Conservation (phyloP, 148 eudicot species). For the Salicornia ramosissima region DNA sequence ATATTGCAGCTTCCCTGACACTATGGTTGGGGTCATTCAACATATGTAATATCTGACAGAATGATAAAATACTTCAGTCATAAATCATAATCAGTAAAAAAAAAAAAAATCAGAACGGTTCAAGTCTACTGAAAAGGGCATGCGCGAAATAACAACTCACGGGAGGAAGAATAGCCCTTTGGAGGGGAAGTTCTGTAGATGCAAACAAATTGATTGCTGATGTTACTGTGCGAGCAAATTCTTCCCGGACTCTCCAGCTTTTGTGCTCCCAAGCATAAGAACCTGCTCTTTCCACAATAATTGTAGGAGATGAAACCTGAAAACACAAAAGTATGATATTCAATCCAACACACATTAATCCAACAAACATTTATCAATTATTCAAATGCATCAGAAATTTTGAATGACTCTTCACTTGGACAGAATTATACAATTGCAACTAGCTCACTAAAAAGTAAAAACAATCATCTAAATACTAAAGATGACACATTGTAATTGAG, state of each 20-base stretch:
- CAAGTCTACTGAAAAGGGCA: background rate
- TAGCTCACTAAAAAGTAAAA: no score
- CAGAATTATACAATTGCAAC: no score
- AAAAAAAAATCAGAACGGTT: background rate
- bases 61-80: background rate
- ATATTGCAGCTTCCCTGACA: constrained; percentile 89
- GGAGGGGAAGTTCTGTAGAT: constrained; percentile 92
- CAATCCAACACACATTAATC: no score
- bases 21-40: constrained; percentile 84
- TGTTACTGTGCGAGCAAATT: constrained; percentile 91
- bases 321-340: background rate
- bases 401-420: no score
- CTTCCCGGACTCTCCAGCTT: constrained; percentile 97
- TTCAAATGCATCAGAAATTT: no score
- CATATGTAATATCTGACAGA: constrained; percentile 86
- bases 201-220: constrained; percentile 89
- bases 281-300: constrained; percentile 95
- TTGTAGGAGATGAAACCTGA: constrained; percentile 95
- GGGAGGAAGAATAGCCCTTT: constrained; percentile 92
- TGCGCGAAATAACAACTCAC: constrained; percentile 36
- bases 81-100: constrained; percentile 3
- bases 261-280: constrained; percentile 91
- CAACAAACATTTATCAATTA: no score
- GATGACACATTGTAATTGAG: no score
- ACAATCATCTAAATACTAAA: no score